Evolutionary conservation across 768 basidiomycete species (phyloP).

Genomic region (Cyclocybe aegerita): DNA sequence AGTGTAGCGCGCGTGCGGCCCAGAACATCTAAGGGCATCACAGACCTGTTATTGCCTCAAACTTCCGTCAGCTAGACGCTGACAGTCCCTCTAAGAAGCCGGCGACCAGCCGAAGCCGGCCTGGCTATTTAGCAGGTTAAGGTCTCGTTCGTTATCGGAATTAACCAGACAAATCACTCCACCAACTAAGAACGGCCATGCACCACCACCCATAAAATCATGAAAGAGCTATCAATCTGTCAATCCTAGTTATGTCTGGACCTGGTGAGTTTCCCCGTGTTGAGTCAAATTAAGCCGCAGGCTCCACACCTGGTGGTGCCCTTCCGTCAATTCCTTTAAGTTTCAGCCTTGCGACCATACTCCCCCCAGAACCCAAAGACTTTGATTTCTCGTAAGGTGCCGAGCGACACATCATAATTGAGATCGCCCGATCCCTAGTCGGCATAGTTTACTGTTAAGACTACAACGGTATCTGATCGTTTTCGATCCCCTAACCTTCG

Average conservation of each 20-base stretch:
- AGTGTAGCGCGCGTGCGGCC: slow-evolving; percentile 87
- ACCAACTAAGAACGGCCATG: slow-evolving; percentile 89
- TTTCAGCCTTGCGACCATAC: slow-evolving; percentile 61
- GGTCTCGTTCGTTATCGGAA: slow-evolving; percentile 94
- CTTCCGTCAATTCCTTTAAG: slow-evolving; percentile 85
- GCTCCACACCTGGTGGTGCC: slow-evolving; percentile 77
- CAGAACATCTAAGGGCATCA: slow-evolving; percentile 91
- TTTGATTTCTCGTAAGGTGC: slow-evolving; percentile 88
- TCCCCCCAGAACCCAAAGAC: slow-evolving; percentile 76
- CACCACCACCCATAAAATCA: slow-evolving; percentile 86
- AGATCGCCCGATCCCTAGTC: slow-evolving; percentile 74
- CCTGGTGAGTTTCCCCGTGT: slow-evolving; percentile 82
- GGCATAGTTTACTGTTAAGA: slow-evolving; percentile 85
- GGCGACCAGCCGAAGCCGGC: slow-evolving; percentile 69
- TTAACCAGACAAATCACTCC: slow-evolving; percentile 98
- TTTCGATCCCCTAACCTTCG: slow-evolving; percentile 85
- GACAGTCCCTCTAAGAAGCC: slow-evolving; percentile 88
- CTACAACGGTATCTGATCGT: slow-evolving; percentile 78
- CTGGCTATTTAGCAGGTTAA: slow-evolving; percentile 91
- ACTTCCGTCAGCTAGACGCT: slow-evolving; percentile 80
- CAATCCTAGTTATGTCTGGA: slow-evolving; percentile 76
- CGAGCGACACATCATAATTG: slow-evolving; percentile 68
- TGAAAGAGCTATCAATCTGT: slow-evolving; percentile 85
- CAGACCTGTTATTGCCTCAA: slow-evolving; percentile 91
- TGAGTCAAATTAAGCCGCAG: slow-evolving; percentile 86